Evolutionary conservation across 2,329 filamentous ascomycete genomes (phyloP).

Genomic region (Ophiognomonia clavigignenti-juglandacearum): DNA sequence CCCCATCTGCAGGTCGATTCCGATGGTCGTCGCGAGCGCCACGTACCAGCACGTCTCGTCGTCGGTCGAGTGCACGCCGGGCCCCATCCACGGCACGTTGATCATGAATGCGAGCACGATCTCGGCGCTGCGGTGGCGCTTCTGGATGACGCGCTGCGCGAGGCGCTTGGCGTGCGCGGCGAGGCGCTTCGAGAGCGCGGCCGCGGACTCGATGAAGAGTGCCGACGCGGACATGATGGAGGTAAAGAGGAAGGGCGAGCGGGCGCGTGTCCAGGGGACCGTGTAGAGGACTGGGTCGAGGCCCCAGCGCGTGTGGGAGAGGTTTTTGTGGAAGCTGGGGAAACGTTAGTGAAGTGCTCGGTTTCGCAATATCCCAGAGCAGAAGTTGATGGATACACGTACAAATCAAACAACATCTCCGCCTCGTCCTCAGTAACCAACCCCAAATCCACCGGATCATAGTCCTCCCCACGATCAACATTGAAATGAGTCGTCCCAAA

Average conservation of each 20-base stretch:
- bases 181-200: constrained; percentile 60
- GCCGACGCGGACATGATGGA: constrained; percentile 66
- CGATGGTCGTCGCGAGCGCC: constrained; percentile 63
- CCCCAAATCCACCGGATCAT: constrained; percentile 66
- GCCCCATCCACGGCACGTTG: constrained; percentile 71
- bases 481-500: constrained; percentile 61
- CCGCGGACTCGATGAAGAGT: constrained; percentile 59
- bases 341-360: not conserved
- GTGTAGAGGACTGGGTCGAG: constrained; percentile 65
- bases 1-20: constrained; percentile 64
- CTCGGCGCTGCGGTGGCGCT: constrained; percentile 64
- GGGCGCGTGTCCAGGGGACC: constrained; percentile 57
- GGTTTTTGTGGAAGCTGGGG: constrained; percentile 61
- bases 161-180: constrained; percentile 60
- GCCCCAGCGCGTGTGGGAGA: constrained; percentile 71
- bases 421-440: constrained; percentile 64
- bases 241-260: constrained; percentile 68
- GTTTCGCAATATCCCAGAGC: no score
- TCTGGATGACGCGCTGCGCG: constrained; percentile 55
- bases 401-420: constrained; percentile 61
- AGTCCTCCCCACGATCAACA: constrained; percentile 57
- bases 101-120: constrained; percentile 72
- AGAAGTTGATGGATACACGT: constrained; percentile 25
- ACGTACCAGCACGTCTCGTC: constrained; percentile 71
- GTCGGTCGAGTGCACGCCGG: constrained; percentile 62